Evolutionary conservation across 441 rosid genomes (phyloP).

Genomic region (Erodium moschatum): DNA sequence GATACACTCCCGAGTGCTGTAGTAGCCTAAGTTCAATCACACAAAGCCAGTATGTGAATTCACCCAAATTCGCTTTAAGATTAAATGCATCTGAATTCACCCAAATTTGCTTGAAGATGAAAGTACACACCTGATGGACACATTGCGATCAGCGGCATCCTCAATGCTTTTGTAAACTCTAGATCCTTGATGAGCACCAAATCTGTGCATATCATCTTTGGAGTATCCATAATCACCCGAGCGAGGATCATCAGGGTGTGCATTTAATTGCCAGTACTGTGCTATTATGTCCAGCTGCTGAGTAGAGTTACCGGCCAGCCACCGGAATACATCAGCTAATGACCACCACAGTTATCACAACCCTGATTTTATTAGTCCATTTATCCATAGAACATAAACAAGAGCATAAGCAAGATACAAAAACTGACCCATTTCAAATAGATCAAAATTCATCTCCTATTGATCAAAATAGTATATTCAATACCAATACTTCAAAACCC

Average conservation of each 20-base stretch:
- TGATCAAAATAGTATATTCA: too few species aligned
- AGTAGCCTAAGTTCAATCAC: conserved; percentile 35
- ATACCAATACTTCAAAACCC: neutral
- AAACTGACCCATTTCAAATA: neutral
- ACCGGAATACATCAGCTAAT: conserved; percentile 63
- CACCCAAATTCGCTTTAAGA: too few species aligned
- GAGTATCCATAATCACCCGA: conserved; percentile 85
- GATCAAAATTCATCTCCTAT: neutral
- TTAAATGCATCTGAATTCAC: too few species aligned
- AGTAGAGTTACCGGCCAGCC: conserved; percentile 70
- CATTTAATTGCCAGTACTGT: conserved; percentile 75
- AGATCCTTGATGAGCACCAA: conserved; percentile 53
- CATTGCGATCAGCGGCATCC: conserved; percentile 56
- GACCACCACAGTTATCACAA: neutral
- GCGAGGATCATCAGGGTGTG: conserved; percentile 55
- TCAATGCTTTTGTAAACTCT: conserved; percentile 53
- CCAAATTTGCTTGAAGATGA: too few species aligned
- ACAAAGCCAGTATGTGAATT: neutral
- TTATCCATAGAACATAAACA: neutral
- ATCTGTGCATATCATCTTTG: conserved; percentile 33
- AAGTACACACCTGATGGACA: conserved; percentile 42
- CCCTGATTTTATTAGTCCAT: neutral
- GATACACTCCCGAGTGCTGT: conserved; percentile 73
- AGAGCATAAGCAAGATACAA: neutral
- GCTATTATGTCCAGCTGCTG: conserved; percentile 62